phyloP scores from a whole-genome alignment of 2,329 filamentous ascomycete genomes.

The Stagonosporopsis rhizophila region DNA sequence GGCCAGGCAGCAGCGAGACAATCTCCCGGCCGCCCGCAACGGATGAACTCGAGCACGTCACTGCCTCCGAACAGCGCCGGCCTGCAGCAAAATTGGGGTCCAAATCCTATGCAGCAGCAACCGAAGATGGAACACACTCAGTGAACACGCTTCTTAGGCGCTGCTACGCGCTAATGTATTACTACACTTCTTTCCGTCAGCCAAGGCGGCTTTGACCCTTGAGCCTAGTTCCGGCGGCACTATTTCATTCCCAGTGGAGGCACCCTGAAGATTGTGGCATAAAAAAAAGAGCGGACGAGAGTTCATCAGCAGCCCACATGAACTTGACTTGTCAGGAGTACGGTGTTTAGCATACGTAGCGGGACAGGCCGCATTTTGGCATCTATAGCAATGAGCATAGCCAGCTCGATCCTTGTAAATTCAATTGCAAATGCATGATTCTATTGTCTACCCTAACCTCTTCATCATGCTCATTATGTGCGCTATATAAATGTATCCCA shows the following conservation, averaged over 20 bases:
- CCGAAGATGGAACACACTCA: slow-evolving; percentile 14
- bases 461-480: background rate
- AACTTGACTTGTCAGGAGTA: slow-evolving; percentile 16
- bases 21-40: slow-evolving; percentile 44
- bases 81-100: slow-evolving; percentile 39
- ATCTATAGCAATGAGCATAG: slow-evolving; percentile 13
- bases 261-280: slow-evolving; percentile 6
- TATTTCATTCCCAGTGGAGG: slow-evolving; percentile 3
- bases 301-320: slow-evolving; percentile 6
- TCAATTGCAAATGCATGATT: slow-evolving; percentile 9
- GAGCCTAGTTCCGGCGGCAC: background rate
- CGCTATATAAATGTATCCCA: background rate
- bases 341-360: slow-evolving; percentile 18
- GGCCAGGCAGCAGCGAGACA: slow-evolving; percentile 42
- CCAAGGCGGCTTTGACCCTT: background rate
- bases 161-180: slow-evolving; percentile 12
- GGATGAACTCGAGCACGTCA: slow-evolving; percentile 39
- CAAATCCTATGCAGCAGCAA: slow-evolving; percentile 32
- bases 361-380: slow-evolving; percentile 1
- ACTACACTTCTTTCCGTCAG: slow-evolving; percentile 14
- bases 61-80: slow-evolving; percentile 44
- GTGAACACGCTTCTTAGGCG: slow-evolving; percentile 5
- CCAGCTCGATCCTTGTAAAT: slow-evolving; percentile 16
- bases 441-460: background rate
- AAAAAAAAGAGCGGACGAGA: slow-evolving; percentile 10